Conservation (phyloP, 495 filamentous ascomycete species). For the Penicillium ochrochloron region DNA sequence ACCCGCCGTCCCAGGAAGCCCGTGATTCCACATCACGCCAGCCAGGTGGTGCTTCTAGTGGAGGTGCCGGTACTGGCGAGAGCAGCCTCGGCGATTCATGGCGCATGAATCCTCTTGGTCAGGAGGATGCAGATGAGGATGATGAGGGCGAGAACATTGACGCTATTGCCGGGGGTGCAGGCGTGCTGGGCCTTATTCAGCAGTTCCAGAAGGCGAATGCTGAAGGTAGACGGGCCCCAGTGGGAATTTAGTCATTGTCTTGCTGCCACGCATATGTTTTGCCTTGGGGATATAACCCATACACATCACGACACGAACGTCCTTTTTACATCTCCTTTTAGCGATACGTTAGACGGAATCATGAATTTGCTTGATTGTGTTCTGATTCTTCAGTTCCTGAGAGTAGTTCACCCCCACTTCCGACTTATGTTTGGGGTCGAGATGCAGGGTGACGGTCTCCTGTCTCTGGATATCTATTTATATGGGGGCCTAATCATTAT, state of each 20-base stretch:
- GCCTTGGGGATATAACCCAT: not conserved
- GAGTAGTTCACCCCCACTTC: not conserved
- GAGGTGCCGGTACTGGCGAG: conserved; percentile 52
- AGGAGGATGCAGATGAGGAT: conserved; percentile 50
- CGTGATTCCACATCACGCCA: conserved; percentile 31
- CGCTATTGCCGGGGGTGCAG: conserved; percentile 52
- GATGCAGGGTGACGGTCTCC: not conserved
- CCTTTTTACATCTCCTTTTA: not conserved
- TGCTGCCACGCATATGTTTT: not conserved
- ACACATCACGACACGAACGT: conserved; percentile 4
- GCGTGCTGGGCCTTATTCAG: conserved; percentile 83
- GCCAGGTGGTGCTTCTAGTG: conserved; percentile 42
- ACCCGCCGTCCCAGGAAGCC: conserved; percentile 33
- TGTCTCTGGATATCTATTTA: not conserved
- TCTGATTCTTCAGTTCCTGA: not conserved
- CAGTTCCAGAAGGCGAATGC: conserved; percentile 88
- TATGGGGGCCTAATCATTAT: too few relatives aligned
- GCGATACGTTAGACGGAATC: not conserved
- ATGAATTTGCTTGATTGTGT: not conserved
- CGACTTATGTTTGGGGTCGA: not conserved
- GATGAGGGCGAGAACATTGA: conserved; percentile 56
- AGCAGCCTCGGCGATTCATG: conserved; percentile 69
- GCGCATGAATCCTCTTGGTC: conserved; percentile 59
- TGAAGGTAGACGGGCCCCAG: conserved; percentile 56
- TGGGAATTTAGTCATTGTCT: conserved; percentile 37